A percentile compares a stretch with the other conserved stretches of the same genome.
phyloP scores from a whole-genome alignment of 352 stramenopile species.

The Pythium volutum region DNA sequence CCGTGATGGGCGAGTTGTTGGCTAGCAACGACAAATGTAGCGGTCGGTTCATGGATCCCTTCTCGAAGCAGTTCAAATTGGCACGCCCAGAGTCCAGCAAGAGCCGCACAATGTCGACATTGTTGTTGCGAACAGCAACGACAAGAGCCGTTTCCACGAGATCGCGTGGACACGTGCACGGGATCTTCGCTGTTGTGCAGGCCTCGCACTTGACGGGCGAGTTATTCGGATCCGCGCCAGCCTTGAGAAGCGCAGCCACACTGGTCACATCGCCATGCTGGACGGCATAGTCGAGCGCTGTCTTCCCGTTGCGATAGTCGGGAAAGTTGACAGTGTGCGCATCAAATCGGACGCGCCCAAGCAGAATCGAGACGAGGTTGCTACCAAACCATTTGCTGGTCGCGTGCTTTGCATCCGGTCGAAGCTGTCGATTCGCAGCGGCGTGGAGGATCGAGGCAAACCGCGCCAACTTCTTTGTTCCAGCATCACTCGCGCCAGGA shows the following conservation, averaged over 20 bases:
- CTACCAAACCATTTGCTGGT: slow-evolving; percentile 46
- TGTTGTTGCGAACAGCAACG: slow-evolving; percentile 35
- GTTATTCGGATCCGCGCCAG: slow-evolving; percentile 45
- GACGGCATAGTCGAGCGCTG: slow-evolving; percentile 56
- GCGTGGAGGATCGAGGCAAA: slow-evolving; percentile 52
- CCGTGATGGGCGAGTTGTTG: slow-evolving; percentile 42
- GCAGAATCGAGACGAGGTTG: slow-evolving; percentile 50
- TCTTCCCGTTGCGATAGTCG: slow-evolving; percentile 47
- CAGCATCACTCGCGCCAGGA: background rate
- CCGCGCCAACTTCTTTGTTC: slow-evolving; percentile 30
- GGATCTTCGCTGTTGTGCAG: slow-evolving; percentile 26
- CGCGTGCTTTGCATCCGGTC: slow-evolving; percentile 25
- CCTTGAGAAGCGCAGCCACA: slow-evolving; percentile 33
- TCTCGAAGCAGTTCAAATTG: slow-evolving; percentile 39
- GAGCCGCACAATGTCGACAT: slow-evolving; percentile 31
- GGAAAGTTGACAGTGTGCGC: slow-evolving; percentile 44
- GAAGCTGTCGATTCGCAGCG: slow-evolving; percentile 44
- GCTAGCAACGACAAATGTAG: slow-evolving; percentile 44
- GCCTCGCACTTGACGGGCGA: slow-evolving; percentile 43
- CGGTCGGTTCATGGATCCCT: slow-evolving; percentile 36
- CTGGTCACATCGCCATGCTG: slow-evolving; percentile 39
- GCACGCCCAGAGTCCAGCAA: slow-evolving; percentile 41
- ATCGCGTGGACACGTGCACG: slow-evolving; percentile 40
- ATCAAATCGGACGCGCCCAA: slow-evolving; percentile 38
- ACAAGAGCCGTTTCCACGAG: slow-evolving; percentile 46